Percentiles rank a stretch among this genome's conserved stretches.
These are phyloP conservation scores for Ilyonectria mors-panacis DNA, from an alignment of 2,329 filamentous ascomycete genomes.

Conservation along the genomic window DNA sequence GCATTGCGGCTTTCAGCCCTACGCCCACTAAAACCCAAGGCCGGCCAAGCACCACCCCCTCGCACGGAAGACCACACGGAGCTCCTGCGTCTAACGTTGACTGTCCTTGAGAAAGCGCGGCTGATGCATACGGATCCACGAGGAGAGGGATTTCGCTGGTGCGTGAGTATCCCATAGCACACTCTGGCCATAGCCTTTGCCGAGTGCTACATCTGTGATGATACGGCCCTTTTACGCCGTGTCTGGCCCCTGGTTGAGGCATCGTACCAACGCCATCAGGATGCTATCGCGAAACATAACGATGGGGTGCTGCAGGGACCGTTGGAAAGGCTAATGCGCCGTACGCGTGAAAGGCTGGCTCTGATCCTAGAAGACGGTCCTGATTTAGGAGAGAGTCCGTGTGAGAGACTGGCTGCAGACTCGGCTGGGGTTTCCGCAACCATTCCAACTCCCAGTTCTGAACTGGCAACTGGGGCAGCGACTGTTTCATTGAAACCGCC, in stretches of 20 bases:
- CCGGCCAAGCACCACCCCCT: background rate
- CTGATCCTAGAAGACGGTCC: background rate
- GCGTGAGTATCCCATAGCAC: constrained; percentile 28
- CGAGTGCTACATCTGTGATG: constrained; percentile 30
- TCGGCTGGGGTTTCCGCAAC: background rate
- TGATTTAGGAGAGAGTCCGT: background rate
- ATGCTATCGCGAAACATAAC: background rate
- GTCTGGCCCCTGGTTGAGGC: constrained; percentile 32
- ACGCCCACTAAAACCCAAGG: constrained; percentile 6
- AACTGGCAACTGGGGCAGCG: too few relatives aligned
- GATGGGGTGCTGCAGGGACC: constrained; percentile 2
- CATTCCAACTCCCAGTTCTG: background rate
- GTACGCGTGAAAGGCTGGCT: constrained; percentile 14
- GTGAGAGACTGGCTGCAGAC: background rate
- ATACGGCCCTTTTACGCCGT: constrained; percentile 14
- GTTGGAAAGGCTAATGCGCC: constrained; percentile 3
- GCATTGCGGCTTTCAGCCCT: constrained; percentile 17
- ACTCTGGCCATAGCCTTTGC: constrained; percentile 29
- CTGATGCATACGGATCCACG: constrained; percentile 33
- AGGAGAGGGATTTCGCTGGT: constrained; percentile 32
- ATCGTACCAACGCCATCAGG: constrained; percentile 24
- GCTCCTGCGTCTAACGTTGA: constrained; percentile 14
- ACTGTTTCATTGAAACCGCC: background rate
- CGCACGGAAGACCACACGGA: constrained; percentile 6
- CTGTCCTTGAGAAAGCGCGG: constrained; percentile 19